Base-by-base conservation (phyloP, 2,329 filamentous ascomycete genomes). In the Penicillium expansum region DNA sequence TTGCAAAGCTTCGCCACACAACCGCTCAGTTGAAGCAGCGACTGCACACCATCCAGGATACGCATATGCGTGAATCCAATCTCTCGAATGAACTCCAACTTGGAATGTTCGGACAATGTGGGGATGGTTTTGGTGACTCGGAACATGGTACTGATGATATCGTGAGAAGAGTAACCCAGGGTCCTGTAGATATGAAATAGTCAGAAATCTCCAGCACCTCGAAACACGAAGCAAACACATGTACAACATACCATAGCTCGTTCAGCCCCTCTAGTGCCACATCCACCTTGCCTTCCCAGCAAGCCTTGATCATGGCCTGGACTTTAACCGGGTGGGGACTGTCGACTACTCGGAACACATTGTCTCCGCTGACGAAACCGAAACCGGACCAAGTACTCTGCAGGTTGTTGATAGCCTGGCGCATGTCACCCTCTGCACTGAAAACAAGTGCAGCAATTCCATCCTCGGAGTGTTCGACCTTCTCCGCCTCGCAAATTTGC, bases 31-130 rank as follows among this genome's bases (percentile, higher is more conserved):
- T 99, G 94, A 57, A 99, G 82, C 61, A 97, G 83, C 8, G 93
- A 97, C 77, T 97, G 93, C 24, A 99, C 91, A 30, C 94, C 94
- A 72, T 99, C 94, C n/a, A 99, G 80, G 55, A 99, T 93, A 74
- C 95, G 92, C 94, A 99, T 99, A 72, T 99, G 94, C 2, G 94
- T 96, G 76, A 97, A 97, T 52, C 94, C 94, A 75, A 99, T 99
- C 77, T 97, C 94, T 78, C 92, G 93, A 78, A 97, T 96, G 67
- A 97, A 99, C 72, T 97, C 93, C 60, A 99, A 81, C 79, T 97
- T 97, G 16, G 92, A 87, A 74, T 97, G 92, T 77, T 99, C 94
- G 64, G 91, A 94, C 55, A 99, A 79, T 1, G 89, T 91, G 2
- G 91, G 90, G 58, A 97, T 92, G 1, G 92, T 95, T 80, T 97